A percentile compares a stretch with the other conserved stretches of the same genome.
Conservation (phyloP, 75 land plant species). For the Cupressus sempervirens region DNA sequence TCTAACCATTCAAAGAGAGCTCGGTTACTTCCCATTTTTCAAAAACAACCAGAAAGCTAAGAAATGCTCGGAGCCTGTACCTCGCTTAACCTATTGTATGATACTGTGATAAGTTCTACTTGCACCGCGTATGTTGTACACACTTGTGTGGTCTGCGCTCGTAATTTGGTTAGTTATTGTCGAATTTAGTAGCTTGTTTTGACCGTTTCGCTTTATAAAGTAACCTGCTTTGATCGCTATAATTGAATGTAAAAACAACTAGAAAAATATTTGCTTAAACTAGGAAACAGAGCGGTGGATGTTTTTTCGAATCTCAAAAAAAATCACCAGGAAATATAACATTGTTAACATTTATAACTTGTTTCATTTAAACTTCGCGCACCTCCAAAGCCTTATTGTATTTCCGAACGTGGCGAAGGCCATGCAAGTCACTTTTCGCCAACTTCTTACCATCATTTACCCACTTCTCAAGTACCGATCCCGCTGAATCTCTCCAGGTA, state of each 20-base stretch:
- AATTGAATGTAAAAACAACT: too few relatives aligned
- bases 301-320: neutral
- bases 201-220: too few relatives aligned
- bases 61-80: neutral
- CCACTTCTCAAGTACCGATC: neutral
- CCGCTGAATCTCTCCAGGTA: neutral
- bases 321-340: neutral
- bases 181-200: too few relatives aligned
- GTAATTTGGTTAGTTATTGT: too few relatives aligned
- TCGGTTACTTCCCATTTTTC: neutral
- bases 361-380: too few relatives aligned
- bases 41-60: neutral
- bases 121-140: too few relatives aligned
- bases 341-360: neutral
- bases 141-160: too few relatives aligned
- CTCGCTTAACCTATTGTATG: neutral
- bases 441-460: neutral
- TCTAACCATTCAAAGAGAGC: neutral
- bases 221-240: too few relatives aligned
- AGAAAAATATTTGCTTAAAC: neutral
- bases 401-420: neutral
- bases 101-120: too few relatives aligned
- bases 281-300: neutral
- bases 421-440: neutral
- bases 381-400: neutral